These are phyloP conservation scores for Aspergillus novofumigatus DNA, from an alignment of 2,329 filamentous ascomycete species.

Conservation along the genomic window DNA sequence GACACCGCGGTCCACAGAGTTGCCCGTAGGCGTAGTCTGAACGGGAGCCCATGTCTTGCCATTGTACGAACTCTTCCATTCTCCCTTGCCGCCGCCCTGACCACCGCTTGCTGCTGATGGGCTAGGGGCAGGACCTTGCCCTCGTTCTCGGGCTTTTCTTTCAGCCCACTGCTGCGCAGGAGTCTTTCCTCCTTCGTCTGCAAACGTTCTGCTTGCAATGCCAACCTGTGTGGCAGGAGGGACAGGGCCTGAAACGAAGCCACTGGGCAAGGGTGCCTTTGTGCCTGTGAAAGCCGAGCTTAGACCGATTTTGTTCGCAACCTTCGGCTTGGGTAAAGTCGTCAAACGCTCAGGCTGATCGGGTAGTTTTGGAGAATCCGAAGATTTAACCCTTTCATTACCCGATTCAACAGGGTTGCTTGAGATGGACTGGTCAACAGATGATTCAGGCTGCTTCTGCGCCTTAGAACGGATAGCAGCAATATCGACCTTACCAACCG, in stretches of 20 bases:
- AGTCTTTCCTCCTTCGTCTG: conserved; percentile 90
- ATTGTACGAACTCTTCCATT: conserved; percentile 88
- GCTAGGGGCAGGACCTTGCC: conserved; percentile 46
- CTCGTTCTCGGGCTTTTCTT: conserved; percentile 81
- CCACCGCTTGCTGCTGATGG: conserved; percentile 38
- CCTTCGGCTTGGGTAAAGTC: conserved; percentile 87
- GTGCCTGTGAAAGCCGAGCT: conserved; percentile 75
- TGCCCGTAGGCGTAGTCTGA: conserved; percentile 67
- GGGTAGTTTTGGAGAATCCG: conserved; percentile 75
- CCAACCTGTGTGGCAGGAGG: conserved; percentile 60
- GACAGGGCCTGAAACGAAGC: conserved; percentile 59
- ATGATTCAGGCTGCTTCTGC: conserved; percentile 55
- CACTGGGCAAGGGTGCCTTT: conserved; percentile 76
- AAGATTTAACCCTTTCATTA: conserved; percentile 56
- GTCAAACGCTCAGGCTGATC: conserved; percentile 72
- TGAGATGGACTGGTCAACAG: conserved; percentile 42
- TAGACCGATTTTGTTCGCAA: conserved; percentile 80
- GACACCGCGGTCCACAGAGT: conserved; percentile 51
- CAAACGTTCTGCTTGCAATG: conserved; percentile 84
- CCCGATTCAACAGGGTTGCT: conserved; percentile 44
- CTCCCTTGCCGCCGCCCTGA: conserved; percentile 62
- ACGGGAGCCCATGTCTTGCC: conserved; percentile 90
- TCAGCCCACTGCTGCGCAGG: conserved; percentile 97
- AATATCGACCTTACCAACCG: conserved; percentile 94
- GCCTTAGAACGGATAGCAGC: conserved; percentile 83